These are phyloP conservation scores for Lactarius psammicola DNA, from an alignment of 768 basidiomycete species.

Conservation along the genomic window DNA sequence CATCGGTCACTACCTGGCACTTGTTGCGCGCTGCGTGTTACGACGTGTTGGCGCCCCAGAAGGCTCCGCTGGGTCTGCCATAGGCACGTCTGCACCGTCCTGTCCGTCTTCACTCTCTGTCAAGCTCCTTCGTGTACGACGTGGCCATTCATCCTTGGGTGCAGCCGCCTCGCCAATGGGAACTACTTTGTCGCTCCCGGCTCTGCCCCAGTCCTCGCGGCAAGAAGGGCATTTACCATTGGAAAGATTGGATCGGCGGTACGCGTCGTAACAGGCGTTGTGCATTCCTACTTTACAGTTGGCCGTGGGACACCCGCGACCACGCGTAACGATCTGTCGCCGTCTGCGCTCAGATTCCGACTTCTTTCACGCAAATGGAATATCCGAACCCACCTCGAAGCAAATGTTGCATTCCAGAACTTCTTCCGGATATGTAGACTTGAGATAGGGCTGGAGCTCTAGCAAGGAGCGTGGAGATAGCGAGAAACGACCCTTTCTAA, in stretches of 20 bases:
- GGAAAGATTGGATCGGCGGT: conserved; percentile 42
- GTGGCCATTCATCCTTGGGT: conserved; percentile 24
- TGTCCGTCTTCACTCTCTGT: conserved; percentile 55
- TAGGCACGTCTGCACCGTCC: conserved; percentile 2
- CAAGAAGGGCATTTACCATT: conserved; percentile 56
- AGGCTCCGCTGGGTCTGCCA: neutral
- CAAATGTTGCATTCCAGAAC: conserved; percentile 72
- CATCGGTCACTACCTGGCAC: conserved; percentile 2
- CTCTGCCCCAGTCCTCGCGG: conserved; percentile 55
- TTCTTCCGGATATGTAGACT: conserved; percentile 68
- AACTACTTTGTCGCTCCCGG: conserved; percentile 45
- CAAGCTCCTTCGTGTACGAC: conserved; percentile 23
- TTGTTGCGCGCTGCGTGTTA: conserved; percentile 10
- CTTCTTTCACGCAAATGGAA: neutral
- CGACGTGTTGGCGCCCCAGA: conserved; percentile 16
- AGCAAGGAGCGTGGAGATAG: conserved; percentile 71
- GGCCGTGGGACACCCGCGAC: conserved; percentile 55
- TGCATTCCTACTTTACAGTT: conserved; percentile 69
- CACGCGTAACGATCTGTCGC: conserved; percentile 63
- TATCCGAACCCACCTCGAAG: conserved; percentile 49
- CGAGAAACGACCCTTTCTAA: conserved; percentile 61
- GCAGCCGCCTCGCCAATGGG: conserved; percentile 59
- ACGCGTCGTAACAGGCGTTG: conserved; percentile 57
- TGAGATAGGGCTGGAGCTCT: conserved; percentile 73
- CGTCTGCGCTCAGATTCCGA: neutral